Percentiles rank a stretch among this genome's conserved stretches.
These are phyloP conservation scores for Venturia effusa DNA, from an alignment of 2,329 filamentous ascomycete species.

Conservation along the genomic window DNA sequence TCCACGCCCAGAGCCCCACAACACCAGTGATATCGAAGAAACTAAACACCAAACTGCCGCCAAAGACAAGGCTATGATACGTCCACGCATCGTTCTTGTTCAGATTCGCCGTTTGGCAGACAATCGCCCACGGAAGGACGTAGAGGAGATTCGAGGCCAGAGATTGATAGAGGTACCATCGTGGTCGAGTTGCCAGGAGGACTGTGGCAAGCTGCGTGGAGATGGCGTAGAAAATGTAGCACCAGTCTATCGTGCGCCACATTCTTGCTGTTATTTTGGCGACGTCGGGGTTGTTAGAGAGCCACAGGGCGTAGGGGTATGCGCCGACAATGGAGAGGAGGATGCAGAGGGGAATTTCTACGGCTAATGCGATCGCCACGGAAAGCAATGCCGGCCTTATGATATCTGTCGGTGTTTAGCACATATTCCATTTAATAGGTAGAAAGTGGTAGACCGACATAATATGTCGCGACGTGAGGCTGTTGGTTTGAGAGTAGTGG, in stretches of 20 bases:
- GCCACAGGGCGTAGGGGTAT: conserved; percentile 49
- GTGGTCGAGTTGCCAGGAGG: conserved; percentile 50
- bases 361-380: conserved; percentile 38
- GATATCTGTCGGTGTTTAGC: conserved; percentile 25
- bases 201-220: conserved; percentile 55
- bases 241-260: conserved; percentile 54
- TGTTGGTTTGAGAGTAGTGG: conserved; percentile 13
- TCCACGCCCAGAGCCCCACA: conserved; percentile 42
- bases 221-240: conserved; percentile 58
- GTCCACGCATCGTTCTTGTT: conserved; percentile 50
- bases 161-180: conserved; percentile 59
- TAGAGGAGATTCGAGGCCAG: conserved; percentile 56
- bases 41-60: conserved; percentile 56
- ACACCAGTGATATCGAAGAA: conserved; percentile 46
- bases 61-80: conserved; percentile 57
- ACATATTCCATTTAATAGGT: background rate
- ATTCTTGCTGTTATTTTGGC: conserved; percentile 53
- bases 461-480: conserved; percentile 1
- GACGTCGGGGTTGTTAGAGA: conserved; percentile 47
- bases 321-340: conserved; percentile 51
- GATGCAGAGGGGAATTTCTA: conserved; percentile 54
- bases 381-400: conserved; percentile 44
- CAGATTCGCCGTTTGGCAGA: conserved; percentile 30
- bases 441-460: background rate
- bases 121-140: conserved; percentile 61